Base-by-base conservation (phyloP, 306 rosid genomes). In the Psophocarpus tetragonolobus region DNA sequence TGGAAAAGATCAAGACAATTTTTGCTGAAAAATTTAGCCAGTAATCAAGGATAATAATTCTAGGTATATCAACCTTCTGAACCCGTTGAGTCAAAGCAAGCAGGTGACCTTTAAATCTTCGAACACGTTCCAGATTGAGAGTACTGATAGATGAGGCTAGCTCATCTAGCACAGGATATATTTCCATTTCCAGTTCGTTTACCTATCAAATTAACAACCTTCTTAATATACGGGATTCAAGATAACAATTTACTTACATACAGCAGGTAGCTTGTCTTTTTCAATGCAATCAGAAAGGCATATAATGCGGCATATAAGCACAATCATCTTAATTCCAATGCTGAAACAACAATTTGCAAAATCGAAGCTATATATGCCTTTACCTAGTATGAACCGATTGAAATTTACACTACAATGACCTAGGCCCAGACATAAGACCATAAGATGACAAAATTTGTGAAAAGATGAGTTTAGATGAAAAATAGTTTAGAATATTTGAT, bases 41-140 rank as follows among this genome's bases (percentile, higher is more conserved):
- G 73, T 30, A 85, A 33, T 54, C 30, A 77, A 76, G 58, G 41
- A 51, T 66, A 66, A 69, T 79, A 74, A 53, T 30, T 64, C 38
- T 60, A 26, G 8, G 11, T 50, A 45, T 62, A 68, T 63, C 81
- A 83, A 89, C 98, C 97, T 95, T 92, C 83, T 95, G 98, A 79
- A 95, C 98, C 56, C 94, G 92, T 80, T 92, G 97, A 74, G 97
- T 92, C 90, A 92, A 77, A 65, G 92, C 88, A 88, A 92, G 97
- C 71, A 92, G 95, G 79, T 91, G 97, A 38, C 98, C 98, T 89
- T 92, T 95, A 75, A 92, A 89, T 86, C 97, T 87, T 67, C 98
- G 86, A 65, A 90, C 97, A n/a, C 97, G 93, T 77, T 92, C 98
- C 30, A 95, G 93, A 87, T 91, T 92, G 65, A 87, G 87, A 21